Percentiles rank a stretch among this genome's conserved stretches.
Conservation (phyloP, 352 stramenopile genomes). For the Stephanocyclus meneghinianus region DNA sequence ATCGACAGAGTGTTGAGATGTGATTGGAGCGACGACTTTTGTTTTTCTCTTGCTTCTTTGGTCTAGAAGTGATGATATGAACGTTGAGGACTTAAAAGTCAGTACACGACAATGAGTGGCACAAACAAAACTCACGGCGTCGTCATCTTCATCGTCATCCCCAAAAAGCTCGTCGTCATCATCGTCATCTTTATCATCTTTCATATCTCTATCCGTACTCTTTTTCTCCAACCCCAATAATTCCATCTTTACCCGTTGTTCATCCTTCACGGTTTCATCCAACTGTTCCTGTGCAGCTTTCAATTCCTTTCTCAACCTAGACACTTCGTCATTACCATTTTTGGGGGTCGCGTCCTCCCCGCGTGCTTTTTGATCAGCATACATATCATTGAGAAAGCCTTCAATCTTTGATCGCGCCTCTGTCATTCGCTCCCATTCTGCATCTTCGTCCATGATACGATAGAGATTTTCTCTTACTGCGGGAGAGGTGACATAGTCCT, state of each 20-base stretch:
- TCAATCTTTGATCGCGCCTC: constrained; percentile 71
- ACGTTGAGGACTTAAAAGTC: background rate
- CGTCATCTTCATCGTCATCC: constrained; percentile 72
- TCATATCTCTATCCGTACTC: constrained; percentile 2
- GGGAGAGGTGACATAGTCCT: constrained; percentile 68
- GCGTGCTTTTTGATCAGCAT: constrained; percentile 13
- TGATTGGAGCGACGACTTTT: constrained; percentile 54
- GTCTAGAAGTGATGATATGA: constrained; percentile 25
- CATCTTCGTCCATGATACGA: constrained; percentile 81
- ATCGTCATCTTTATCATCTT: constrained; percentile 54
- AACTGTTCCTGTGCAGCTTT: constrained; percentile 60
- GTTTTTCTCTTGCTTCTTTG: constrained; percentile 59
- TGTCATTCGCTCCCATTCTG: constrained; percentile 74
- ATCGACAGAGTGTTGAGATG: constrained; percentile 67
- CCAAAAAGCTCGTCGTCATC: constrained; percentile 68
- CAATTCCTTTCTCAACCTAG: constrained; percentile 56
- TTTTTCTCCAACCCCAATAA: constrained; percentile 59
- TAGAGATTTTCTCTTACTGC: constrained; percentile 76
- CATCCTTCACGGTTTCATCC: constrained; percentile 58
- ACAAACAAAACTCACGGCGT: constrained; percentile 49
- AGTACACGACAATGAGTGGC: background rate
- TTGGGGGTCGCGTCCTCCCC: background rate
- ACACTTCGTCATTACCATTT: constrained; percentile 39
- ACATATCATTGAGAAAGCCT: constrained; percentile 47
- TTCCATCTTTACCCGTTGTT: constrained; percentile 66